phyloP scores from a whole-genome alignment of 148 eudicot species.

The Rhododendron molle region DNA sequence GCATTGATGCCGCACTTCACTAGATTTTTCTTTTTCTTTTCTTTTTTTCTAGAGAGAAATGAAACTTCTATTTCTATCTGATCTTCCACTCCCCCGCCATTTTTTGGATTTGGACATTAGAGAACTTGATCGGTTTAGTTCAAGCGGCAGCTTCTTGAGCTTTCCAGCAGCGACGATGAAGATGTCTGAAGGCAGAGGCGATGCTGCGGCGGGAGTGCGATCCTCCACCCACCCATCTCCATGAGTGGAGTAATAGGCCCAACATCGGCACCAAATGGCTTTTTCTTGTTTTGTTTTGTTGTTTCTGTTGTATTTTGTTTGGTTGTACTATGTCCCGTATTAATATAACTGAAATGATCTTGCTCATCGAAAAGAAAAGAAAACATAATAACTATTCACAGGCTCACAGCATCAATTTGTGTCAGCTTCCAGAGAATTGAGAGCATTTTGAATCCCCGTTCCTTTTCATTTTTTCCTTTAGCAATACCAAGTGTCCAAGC shows the following conservation, averaged over 20 bases:
- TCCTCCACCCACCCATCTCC: no score
- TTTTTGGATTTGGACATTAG: neutral
- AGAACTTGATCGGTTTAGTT: no score
- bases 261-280: no score
- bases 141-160: no score
- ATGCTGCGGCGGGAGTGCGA: no score
- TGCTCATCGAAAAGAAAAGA: neutral
- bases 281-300: no score
- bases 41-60: neutral
- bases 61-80: neutral
- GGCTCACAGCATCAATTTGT: neutral
- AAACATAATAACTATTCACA: neutral
- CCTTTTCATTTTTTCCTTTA: neutral
- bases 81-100: neutral
- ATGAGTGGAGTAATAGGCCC: no score
- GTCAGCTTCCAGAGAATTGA: neutral
- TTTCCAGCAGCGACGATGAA: no score
- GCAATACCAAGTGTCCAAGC: neutral
- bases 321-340: no score
- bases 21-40: neutral
- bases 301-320: no score
- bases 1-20: neutral
- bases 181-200: no score
- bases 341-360: neutral
- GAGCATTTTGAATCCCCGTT: neutral